Evolutionary conservation across 176 grass and related monocot genomes (phyloP).

Genomic region (Pontederia crassipes): DNA sequence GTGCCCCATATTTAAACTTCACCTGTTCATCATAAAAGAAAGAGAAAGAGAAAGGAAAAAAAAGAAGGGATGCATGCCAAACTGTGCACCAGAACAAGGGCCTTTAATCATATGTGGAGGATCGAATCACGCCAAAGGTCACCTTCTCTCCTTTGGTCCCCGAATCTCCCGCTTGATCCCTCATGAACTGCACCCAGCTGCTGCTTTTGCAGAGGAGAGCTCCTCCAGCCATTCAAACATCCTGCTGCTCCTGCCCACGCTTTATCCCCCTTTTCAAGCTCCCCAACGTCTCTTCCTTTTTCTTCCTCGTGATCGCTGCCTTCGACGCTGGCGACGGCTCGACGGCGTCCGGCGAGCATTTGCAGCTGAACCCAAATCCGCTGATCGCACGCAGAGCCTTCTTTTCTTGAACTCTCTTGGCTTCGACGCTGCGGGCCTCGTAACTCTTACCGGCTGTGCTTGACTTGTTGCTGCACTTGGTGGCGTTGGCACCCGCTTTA

Average conservation of each 20-base stretch:
- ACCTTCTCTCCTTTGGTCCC: too few relatives aligned
- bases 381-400: conserved; percentile 7
- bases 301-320: conserved; percentile 6
- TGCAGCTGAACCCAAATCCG: conserved; percentile 33
- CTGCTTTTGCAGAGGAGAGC: conserved; percentile 25
- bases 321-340: conserved; percentile 12
- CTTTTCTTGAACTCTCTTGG: conserved; percentile 9
- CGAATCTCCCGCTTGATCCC: too few relatives aligned
- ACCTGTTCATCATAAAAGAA: too few relatives aligned
- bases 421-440: conserved; percentile 18
- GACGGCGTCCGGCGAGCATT: conserved; percentile 44
- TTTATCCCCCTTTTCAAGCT: conserved; percentile 10
- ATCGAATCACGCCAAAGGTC: too few relatives aligned
- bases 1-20: too few relatives aligned
- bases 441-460: conserved; percentile 11
- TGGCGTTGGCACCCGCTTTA: conserved; percentile 1
- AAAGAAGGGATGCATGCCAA: too few relatives aligned
- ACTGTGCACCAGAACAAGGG: too few relatives aligned
- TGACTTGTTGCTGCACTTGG: not conserved
- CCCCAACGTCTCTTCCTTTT: conserved; percentile 3
- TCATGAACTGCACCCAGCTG: not conserved
- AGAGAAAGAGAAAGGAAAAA: too few relatives aligned
- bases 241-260: conserved; percentile 21
- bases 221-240: conserved; percentile 36
- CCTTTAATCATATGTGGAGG: too few relatives aligned